phyloP scores from a whole-genome alignment of 2,329 filamentous ascomycete species.

The Periconia sp. region DNA sequence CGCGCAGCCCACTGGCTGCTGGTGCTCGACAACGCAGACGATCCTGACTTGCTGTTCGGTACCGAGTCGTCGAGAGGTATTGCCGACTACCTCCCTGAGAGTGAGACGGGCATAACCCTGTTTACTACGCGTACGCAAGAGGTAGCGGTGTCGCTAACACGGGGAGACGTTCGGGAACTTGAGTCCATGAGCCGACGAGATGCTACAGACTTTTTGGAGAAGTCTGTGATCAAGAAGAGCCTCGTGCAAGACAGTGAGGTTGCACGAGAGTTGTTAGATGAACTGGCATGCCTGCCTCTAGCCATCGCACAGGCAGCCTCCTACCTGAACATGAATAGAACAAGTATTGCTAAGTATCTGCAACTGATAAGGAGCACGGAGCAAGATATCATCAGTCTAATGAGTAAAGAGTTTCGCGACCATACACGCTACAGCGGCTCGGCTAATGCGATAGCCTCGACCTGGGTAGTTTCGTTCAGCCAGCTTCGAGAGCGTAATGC shows the following conservation, averaged over 20 bases:
- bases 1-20: constrained; percentile 16
- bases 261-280: constrained; percentile 10
- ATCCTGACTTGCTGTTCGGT: constrained; percentile 13
- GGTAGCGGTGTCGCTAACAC: constrained; percentile 12
- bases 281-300: constrained; percentile 50
- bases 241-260: constrained; percentile 8
- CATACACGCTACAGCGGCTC: constrained; percentile 42
- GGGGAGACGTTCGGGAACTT: constrained; percentile 16
- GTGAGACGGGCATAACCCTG: constrained; percentile 10
- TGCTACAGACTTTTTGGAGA: constrained; percentile 11
- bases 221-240: constrained; percentile 12
- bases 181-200: constrained; percentile 11
- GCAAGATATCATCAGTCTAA: constrained; percentile 38
- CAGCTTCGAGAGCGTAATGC: constrained; percentile 29
- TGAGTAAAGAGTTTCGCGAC: constrained; percentile 49
- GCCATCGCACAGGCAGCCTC: constrained; percentile 25
- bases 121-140: constrained; percentile 17
- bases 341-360: constrained; percentile 41
- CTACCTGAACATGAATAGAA: constrained; percentile 46
- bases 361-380: constrained; percentile 38
- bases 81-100: constrained; percentile 17
- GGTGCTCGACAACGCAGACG: constrained; percentile 16
- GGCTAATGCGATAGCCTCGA: constrained; percentile 49
- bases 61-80: constrained; percentile 9
- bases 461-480: constrained; percentile 53